A percentile compares a stretch with the other conserved stretches of the same genome.
These are phyloP conservation scores for Furcasterigmium furcatum DNA, from an alignment of 2,329 filamentous ascomycete genomes.

Conservation along the genomic window DNA sequence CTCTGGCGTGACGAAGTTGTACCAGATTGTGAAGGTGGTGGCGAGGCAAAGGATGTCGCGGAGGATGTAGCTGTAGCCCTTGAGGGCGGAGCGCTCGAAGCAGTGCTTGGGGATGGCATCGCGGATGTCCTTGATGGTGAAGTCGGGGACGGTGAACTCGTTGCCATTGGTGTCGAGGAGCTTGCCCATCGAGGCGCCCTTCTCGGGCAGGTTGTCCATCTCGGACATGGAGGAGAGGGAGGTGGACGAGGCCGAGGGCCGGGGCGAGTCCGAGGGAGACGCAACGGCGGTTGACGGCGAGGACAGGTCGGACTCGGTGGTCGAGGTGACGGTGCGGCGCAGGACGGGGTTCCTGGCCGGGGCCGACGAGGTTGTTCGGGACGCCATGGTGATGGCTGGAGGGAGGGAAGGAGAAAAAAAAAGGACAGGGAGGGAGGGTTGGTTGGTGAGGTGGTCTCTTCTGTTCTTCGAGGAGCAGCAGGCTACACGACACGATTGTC, in stretches of 20 bases:
- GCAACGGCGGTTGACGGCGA: slow-evolving; percentile 53
- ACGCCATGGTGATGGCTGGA: slow-evolving; percentile 42
- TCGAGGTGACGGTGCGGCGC: slow-evolving; percentile 43
- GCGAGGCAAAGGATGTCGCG: slow-evolving; percentile 74
- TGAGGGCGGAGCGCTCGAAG: slow-evolving; percentile 79
- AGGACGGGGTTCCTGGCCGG: slow-evolving; percentile 40
- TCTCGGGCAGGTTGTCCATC: slow-evolving; percentile 46
- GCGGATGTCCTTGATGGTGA: slow-evolving; percentile 95
- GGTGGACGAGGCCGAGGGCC: slow-evolving; percentile 72
- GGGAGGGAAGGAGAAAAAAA: background rate
- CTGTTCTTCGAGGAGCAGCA: no score
- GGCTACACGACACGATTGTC: no score
- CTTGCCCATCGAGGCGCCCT: slow-evolving; percentile 51
- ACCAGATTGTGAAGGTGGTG: slow-evolving; percentile 79
- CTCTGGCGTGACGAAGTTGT: slow-evolving; percentile 87
- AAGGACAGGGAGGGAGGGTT: no score
- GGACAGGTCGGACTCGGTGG: slow-evolving; percentile 39
- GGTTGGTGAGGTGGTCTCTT: no score
- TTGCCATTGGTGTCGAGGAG: slow-evolving; percentile 93
- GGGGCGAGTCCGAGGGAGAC: slow-evolving; percentile 58
- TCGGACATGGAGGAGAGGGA: slow-evolving; percentile 88
- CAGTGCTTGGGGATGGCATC: slow-evolving; percentile 98
- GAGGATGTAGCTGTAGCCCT: slow-evolving; percentile 77
- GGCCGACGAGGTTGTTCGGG: slow-evolving; percentile 36
- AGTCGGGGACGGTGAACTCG: slow-evolving; percentile 89